These are phyloP conservation scores for Fraxinus albicans DNA, from an alignment of 305 asterid species.

Conservation along the genomic window DNA sequence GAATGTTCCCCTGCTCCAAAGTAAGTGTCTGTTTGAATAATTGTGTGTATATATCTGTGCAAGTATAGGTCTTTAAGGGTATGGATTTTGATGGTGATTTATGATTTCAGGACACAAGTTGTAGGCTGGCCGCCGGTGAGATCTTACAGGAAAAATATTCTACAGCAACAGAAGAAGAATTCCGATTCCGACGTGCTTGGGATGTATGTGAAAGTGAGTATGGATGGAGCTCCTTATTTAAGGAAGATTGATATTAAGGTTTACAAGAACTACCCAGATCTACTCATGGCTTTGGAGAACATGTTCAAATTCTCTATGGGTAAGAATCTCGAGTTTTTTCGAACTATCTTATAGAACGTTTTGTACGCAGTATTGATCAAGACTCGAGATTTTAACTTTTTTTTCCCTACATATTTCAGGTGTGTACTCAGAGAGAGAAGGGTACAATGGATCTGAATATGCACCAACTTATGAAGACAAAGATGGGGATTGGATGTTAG, in stretches of 20 bases:
- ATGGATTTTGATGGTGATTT: not conserved
- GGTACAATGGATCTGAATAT: slow-evolving; percentile 62
- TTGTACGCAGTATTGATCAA: not conserved
- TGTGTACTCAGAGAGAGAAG: slow-evolving; percentile 70
- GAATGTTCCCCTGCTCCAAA: slow-evolving; percentile 42
- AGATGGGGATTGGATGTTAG: slow-evolving; percentile 52
- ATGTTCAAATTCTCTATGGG: slow-evolving; percentile 86
- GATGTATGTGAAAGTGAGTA: too few species aligned
- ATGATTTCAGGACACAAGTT: slow-evolving; percentile 54
- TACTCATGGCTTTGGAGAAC: slow-evolving; percentile 30
- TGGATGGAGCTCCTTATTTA: too few species aligned
- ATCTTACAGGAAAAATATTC: slow-evolving; percentile 49
- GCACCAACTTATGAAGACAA: slow-evolving; percentile 89
- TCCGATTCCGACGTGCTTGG: slow-evolving; percentile 40
- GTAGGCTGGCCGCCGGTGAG: slow-evolving; percentile 83
- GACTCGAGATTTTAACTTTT: not conserved
- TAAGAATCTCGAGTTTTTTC: not conserved
- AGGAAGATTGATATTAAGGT: too few species aligned
- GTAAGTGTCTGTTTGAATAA: slow-evolving; percentile 36
- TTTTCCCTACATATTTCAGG: slow-evolving; percentile 27
- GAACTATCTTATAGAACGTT: not conserved
- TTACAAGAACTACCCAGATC: too few species aligned
- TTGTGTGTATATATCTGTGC: not conserved
- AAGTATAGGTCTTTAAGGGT: not conserved
- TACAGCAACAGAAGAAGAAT: slow-evolving; percentile 35